Conservation (phyloP, 2,329 filamentous ascomycete species). For the Venturia aucupariae region DNA sequence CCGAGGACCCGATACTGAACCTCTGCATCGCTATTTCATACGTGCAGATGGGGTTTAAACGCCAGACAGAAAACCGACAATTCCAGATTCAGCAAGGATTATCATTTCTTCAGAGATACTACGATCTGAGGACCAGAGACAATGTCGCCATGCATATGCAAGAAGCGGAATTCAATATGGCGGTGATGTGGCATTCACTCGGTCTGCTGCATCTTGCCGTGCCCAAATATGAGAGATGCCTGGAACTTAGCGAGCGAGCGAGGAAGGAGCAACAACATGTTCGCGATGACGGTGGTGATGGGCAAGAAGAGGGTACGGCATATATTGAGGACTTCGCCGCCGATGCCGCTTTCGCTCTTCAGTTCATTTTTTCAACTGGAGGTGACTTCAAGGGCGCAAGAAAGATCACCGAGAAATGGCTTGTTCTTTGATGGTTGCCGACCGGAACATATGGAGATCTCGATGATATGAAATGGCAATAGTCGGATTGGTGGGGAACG, state of each 20-base stretch:
- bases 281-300: conserved; percentile 13
- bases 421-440: conserved; percentile 30
- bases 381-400: conserved; percentile 55
- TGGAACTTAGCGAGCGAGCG: conserved; percentile 42
- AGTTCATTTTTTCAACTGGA: conserved; percentile 55
- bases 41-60: conserved; percentile 80
- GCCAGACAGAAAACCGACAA: conserved; percentile 83
- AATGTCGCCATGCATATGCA: conserved; percentile 44
- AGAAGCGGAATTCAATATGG: conserved; percentile 77
- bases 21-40: conserved; percentile 77
- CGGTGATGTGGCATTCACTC: conserved; percentile 64
- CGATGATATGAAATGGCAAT: no score
- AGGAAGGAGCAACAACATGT: conserved; percentile 23
- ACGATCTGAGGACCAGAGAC: conserved; percentile 45
- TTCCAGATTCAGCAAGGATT: conserved; percentile 80
- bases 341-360: conserved; percentile 68
- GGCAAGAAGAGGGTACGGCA: conserved; percentile 14
- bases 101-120: conserved; percentile 68
- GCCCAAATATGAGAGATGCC: conserved; percentile 56
- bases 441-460: background rate
- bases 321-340: conserved; percentile 49
- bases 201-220: conserved; percentile 65
- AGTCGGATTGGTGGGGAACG: no score
- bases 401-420: conserved; percentile 49
- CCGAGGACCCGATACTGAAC: conserved; percentile 67